Evolutionary conservation across 306 rosid genomes (phyloP), one percentile per base, ranked within the genome.

Genomic region (Malus sieversii): DNA sequence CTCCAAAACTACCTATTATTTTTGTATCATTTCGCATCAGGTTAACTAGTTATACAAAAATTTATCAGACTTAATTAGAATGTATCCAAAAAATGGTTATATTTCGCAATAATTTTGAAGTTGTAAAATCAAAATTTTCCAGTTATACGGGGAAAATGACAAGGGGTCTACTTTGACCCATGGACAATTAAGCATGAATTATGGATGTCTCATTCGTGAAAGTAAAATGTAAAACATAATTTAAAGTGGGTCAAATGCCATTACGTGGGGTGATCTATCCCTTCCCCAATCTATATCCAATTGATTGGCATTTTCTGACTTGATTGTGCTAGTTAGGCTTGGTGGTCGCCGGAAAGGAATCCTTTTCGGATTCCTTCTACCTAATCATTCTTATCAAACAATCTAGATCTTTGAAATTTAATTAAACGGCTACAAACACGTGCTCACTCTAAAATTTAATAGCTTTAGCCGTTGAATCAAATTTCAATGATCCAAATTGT

Each of bases 291-390:
- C 45, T 5, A 40, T 40, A 40, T 40, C 12, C 12, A 40, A 40
- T 9, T 40, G 45, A 40, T 40, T 40, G 45, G 45, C 12, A 40
- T 10, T 27, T 61, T 27, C 9, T 25, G 66, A 61, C 29, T 16
- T 61, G 35, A 61, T 22, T 61, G 10, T 61, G 38, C 8, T 4
- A 27, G 35, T 61, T 61, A 25, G 38, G 20, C 8, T 61, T 22
- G 63, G 63, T 58, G 63, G 63, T 58, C 29, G 23, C 3, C 6
- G 40, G 40, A 35, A 35, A 35, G 40, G 40, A 2, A 6, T 35
- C 40, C 0, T 0, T 0, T 35, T 35, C 40, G 2, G 8, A 35
- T 35, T 0, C 2, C 0, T 35, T 35, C 0, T 35, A 35, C 0
- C 0, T 35, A 35, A 35, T 35, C 8, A 0, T 35, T 0, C 0